These are phyloP conservation scores for Penicillium dipodomyicola DNA, from an alignment of 495 filamentous ascomycete species.

Conservation along the genomic window DNA sequence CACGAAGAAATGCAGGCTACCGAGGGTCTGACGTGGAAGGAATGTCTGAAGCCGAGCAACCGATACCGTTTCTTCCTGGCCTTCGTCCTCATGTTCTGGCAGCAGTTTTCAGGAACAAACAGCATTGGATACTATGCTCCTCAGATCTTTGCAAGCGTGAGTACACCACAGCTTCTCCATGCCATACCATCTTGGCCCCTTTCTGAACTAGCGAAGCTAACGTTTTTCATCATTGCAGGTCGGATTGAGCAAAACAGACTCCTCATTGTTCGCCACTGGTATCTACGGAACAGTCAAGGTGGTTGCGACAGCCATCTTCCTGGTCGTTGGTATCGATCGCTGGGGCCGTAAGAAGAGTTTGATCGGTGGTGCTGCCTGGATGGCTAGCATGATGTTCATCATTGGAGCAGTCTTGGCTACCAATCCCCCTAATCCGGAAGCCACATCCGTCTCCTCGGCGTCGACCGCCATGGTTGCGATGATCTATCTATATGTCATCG, in stretches of 20 bases:
- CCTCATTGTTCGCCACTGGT: constrained; percentile 51
- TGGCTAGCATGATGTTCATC: constrained; percentile 69
- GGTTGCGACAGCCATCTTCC: constrained; percentile 57
- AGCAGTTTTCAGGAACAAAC: constrained; percentile 55
- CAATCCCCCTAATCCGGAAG: constrained; percentile 37
- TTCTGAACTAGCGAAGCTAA: neutral
- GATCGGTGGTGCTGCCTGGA: constrained; percentile 66
- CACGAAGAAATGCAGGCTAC: constrained; percentile 41
- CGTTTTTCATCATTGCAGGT: constrained; percentile 10
- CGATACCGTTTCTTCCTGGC: constrained; percentile 43
- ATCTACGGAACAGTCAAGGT: constrained; percentile 55
- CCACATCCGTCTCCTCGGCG: constrained; percentile 32
- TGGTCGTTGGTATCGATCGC: constrained; percentile 66
- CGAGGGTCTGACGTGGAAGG: constrained; percentile 42
- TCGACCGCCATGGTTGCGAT: constrained; percentile 51
- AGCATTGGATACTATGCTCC: constrained; percentile 52
- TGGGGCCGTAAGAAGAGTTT: constrained; percentile 65
- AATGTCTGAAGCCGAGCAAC: constrained; percentile 39
- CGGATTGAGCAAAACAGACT: constrained; percentile 41
- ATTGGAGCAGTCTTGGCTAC: constrained; percentile 65
- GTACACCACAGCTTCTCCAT: neutral
- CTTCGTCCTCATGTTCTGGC: constrained; percentile 51
- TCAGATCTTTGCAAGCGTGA: constrained; percentile 46
- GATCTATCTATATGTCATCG: constrained; percentile 55
- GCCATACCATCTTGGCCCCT: neutral